Base-by-base conservation (phyloP, 805 yeast genomes). In the Saturnispora besseyi region DNA sequence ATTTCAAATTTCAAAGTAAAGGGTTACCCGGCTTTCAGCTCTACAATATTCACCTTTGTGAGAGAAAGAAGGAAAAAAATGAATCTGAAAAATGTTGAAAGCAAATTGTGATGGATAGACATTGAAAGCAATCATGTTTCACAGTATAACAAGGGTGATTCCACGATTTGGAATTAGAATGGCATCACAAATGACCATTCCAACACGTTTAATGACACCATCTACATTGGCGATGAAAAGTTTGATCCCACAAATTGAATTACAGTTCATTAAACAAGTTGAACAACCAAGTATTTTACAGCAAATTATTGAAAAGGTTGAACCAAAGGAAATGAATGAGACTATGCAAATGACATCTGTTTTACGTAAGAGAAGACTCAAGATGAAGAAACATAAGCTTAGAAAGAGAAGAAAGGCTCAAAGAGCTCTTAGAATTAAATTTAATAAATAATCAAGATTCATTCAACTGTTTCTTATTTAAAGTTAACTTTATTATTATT, bases 311-410 rank as follows among this genome's bases (percentile, higher is more conserved):
- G 38, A 45, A 18, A 34, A 18, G 29, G 42, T 18, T 22, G 33
- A 44, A 8, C 45, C 45, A 15, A 31, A 32, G 22, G 45, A 40
- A 11, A 41, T 36, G 6, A 46, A 31, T 12, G 51, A 41, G 11
- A 44, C 41, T 4, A 46, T 79, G 59, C 60, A 72, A 53, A 62
- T 77, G 58, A 88, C 85, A 59, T 82, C 89, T 11, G 95, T 86
- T 33, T 69, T 82, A 67, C 78, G 93, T 67, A 86, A 86, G 64
- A 82, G 99, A 73, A 79, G 87, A 70, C 80, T 87, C 67, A 91
- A 89, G 77, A 93, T 93, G 97, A 93, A 91, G 79, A 87, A 90
- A 65, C 99, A 93, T 71, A 93, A 93, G 75, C 76, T 88, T 66
- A 85, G 93, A 74, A 93, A 93, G 83, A 86, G 98, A 78, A 85